Evolutionary conservation across 2,329 filamentous ascomycete genomes (phyloP).

Genomic region (Aureobasidium namibiae): DNA sequence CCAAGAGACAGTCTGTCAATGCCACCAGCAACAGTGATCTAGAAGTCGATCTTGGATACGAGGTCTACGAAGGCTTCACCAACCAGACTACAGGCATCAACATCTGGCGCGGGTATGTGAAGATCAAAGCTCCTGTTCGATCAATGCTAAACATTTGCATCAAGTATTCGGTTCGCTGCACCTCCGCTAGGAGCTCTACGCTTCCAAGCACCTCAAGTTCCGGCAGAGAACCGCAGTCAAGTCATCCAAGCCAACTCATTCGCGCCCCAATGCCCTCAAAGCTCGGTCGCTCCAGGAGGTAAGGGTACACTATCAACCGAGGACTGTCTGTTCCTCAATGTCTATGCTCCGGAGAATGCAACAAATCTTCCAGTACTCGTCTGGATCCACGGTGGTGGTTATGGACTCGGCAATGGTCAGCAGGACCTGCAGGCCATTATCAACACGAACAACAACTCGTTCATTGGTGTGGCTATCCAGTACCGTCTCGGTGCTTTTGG

Average conservation of each 20-base stretch:
- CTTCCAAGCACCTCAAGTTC: constrained; percentile 23
- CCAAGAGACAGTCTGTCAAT: constrained; percentile 4
- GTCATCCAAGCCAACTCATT: constrained; percentile 17
- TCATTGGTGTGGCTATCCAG: constrained; percentile 22
- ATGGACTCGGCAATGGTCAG: constrained; percentile 29
- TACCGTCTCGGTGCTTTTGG: constrained; percentile 36
- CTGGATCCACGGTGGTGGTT: constrained; percentile 39
- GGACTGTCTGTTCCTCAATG: constrained; percentile 55
- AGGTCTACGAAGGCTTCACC: constrained; percentile 6
- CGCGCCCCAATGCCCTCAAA: constrained; percentile 20
- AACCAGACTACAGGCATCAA: constrained; percentile 10
- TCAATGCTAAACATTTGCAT: background rate
- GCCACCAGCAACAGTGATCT: background rate
- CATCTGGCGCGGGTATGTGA: constrained; percentile 12
- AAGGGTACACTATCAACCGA: constrained; percentile 30
- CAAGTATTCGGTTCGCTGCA: constrained; percentile 22
- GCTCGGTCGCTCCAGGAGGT: background rate
- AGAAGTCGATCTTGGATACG: constrained; percentile 12
- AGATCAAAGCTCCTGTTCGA: background rate
- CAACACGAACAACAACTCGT: constrained; percentile 37
- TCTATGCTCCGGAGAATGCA: constrained; percentile 33
- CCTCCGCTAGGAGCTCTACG: constrained; percentile 19
- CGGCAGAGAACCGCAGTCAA: constrained; percentile 18
- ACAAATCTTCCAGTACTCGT: constrained; percentile 36
- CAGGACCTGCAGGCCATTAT: constrained; percentile 36